Base-by-base conservation (phyloP, 2,329 filamentous ascomycete genomes). In the Epichloe sp. region DNA sequence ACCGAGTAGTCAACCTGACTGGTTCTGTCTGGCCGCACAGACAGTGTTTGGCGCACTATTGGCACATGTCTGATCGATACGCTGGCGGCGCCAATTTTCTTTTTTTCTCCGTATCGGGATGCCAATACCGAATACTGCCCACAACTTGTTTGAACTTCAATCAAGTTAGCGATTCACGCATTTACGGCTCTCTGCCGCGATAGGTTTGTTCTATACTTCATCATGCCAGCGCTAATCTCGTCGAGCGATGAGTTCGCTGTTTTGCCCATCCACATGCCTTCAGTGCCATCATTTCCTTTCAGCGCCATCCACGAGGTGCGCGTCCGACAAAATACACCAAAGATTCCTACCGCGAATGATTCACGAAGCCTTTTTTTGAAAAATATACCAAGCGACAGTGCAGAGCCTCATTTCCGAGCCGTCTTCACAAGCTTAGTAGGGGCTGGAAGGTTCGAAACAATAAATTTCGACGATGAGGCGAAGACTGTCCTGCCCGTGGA, bases 301-400 rank as follows among this genome's bases (percentile, higher is more conserved):
- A 67, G 76, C 43, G 76, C 82, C 52, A 80, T 79, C 47, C 93
- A 97, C 70, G 88, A 90, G 68, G 73, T 97, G 60, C 95, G 95
- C 70, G 70, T 97, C 51, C 87, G 88, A 57, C 81, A 81, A 51
- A 90, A 97, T 68, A 77, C 83, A 44, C 89, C 91, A 54, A 88
- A 85, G 68, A 77, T 86, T 41, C 81, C 86, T 14, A 85, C 85
- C 7, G 74, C 78, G 50, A 78, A 86, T 65, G 85, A 91, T 59
- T 72, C 80, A 15, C 83, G 90, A 59, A 89, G 86, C 54, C 76
- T 98, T 17, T 98, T 98, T 95, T 65, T 95, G n/a, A 86, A 90
- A 56, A 97, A 98, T 61, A 71, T 94, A 1, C 93, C 93, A 6
- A 75, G 85, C 55, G 90, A 96, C 63, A 83, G 88, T 53, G 94